Base-by-base conservation (phyloP, 2,329 filamentous ascomycete genomes). In the Penicillium sp. region DNA sequence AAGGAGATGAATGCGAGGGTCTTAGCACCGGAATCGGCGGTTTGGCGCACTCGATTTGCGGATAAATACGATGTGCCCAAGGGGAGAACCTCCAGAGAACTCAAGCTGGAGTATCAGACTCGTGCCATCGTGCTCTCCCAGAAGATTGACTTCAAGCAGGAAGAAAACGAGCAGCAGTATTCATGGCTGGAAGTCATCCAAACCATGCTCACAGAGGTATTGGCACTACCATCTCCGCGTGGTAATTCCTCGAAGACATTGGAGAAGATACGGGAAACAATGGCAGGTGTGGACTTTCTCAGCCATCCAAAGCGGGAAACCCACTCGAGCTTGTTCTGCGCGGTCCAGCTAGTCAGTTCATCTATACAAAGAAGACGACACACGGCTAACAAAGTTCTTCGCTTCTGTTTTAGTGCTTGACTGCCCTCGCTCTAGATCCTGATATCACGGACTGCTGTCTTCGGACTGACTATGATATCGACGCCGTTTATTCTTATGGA, bases 41-140 rank as follows among this genome's bases (percentile, higher is more conserved):
- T 69, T 17, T 71, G 66, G 67, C 47, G 59, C 14, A 19, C 32
- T 20, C 51, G 60, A 3, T 70, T 69, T 41, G 33, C 49, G 6
- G 49, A 55, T 4, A 35, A 45, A 19, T 71, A 67, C 34, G 67
- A 70, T 31, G 35, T 58, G 9, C 56, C 56, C 2, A 26, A 33
- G 1, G 41, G 56, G 9, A 45, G 42, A 25, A 27, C 34, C 6
- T 50, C 55, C 2, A 23, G 33, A 1, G 54, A 65, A 15, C 50
- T 68, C 17, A 56, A 52, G 18, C 18, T 40, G 0, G 65, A 68
- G 25, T 69, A 70, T 39, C 48, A 64, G 33, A 53, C 54, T 18
- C 61, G 67, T n/a, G 45, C 57, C 5, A 52, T 66, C 20, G 60
- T 67, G 6, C 50, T 71, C 10, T 27, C 42, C 1, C 50, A 56